Evolutionary conservation across 176 grass and related monocot genomes (phyloP), one percentile per base, ranked within the genome.

Genomic region (Cenchrus americanus): DNA sequence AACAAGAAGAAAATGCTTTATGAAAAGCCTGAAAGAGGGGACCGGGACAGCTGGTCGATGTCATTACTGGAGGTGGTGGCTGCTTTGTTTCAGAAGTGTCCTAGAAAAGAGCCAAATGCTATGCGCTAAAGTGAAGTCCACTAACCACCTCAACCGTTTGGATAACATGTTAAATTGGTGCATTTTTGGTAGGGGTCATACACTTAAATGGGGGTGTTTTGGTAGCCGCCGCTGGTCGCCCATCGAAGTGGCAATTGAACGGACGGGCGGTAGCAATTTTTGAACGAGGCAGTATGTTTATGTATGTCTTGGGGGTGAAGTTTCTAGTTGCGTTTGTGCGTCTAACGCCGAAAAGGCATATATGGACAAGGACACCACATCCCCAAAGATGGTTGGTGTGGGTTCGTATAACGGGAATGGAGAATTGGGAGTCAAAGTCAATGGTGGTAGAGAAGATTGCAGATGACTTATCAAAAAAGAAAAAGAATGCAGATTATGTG

Each of bases 1-100:
- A 77, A 76, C 8, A 50, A 90, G 34, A 78, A 78, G 7, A 44
- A 90, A 90, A 68, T 15, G 5, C 43, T 75, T 58, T 47, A n/a
- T 82, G 66, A 73, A 67, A 82, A 73, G 27, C 66, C 79, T 75
- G 59, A 62, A 74, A 74, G 27, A 73, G n/a, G 49, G 37, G 17
- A 55, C n/a, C 22, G 41, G 55, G 27, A 41, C 26, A 27, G 47
- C 44, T 10, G 47, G 47, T 70, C 11, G 48, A 62, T 6, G 8
- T 32, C 60, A 23, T 52, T 32, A 62, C 37, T n/a, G 8, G 42
- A 52, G 68, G 50, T 68, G 79, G 66, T 46, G 79, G 66, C 49
- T 78, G 57, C 6, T 42, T 59, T 58, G 40, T 49, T 47, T 70
- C 10, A 15, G 10, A 70, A 27, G 54, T 57, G 4, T 44, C 26